A percentile compares a stretch with the other conserved stretches of the same genome.
phyloP scores from a whole-genome alignment of 148 eudicot species.

The Euryodendron excelsum region DNA sequence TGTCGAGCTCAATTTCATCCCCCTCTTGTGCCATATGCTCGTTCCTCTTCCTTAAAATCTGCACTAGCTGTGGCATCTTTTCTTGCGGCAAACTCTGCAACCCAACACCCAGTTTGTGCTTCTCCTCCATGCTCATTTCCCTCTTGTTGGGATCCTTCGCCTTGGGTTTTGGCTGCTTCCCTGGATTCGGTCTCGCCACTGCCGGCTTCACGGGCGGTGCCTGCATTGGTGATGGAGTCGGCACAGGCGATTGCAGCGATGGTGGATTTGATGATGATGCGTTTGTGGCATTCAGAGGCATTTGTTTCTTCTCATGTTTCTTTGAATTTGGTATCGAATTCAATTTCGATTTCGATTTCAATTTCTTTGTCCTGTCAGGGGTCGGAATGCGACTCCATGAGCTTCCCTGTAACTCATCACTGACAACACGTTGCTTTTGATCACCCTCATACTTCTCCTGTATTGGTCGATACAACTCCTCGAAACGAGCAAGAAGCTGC shows the following conservation, averaged over 20 bases:
- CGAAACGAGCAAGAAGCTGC: conserved; percentile 45
- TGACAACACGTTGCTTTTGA: not conserved
- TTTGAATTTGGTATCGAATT: conserved; percentile 13
- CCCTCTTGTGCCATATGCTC: conserved; percentile 69
- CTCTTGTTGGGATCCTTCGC: conserved; percentile 80
- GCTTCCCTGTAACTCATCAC: conserved; percentile 57
- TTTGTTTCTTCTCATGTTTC: conserved; percentile 21
- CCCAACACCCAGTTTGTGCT: conserved; percentile 67
- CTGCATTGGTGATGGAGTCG: conserved; percentile 19
- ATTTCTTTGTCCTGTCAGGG: conserved; percentile 37
- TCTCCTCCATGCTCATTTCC: conserved; percentile 75
- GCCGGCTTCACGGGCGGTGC: conserved; percentile 15
- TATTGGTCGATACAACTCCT: conserved; percentile 53
- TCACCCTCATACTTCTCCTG: conserved; percentile 32
- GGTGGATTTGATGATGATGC: conserved; percentile 7
- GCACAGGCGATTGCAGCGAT: conserved; percentile 11
- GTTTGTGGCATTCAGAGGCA: conserved; percentile 26
- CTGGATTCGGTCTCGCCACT: conserved; percentile 23
- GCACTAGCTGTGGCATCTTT: conserved; percentile 76
- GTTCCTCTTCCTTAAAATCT: conserved; percentile 74
- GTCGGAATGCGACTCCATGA: conserved; percentile 56
- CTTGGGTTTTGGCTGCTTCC: conserved; percentile 75
- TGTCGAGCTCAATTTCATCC: conserved; percentile 90
- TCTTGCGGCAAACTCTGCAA: conserved; percentile 77
- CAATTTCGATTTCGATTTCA: conserved; percentile 27